phyloP scores from a whole-genome alignment of 345 rosid genomes.

The Lenwebbia sp. region DNA sequence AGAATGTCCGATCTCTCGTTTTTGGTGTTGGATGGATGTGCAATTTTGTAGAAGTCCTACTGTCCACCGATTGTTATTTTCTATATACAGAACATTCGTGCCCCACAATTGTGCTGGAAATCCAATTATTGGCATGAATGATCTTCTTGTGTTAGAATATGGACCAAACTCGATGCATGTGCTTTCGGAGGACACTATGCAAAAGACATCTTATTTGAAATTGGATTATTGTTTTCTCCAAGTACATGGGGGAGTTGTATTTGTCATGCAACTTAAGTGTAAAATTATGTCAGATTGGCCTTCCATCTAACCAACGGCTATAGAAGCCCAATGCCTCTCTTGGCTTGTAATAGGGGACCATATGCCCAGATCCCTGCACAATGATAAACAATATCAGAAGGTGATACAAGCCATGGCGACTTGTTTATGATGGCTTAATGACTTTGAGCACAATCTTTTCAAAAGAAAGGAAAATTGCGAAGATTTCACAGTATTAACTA shows the following conservation, averaged over 20 bases:
- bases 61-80: not conserved
- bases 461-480: not conserved
- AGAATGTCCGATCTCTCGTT: constrained; percentile 20
- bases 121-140: not conserved
- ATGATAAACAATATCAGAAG: constrained; percentile 30
- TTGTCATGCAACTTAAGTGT: not conserved
- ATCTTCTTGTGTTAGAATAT: not conserved
- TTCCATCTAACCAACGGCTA: not conserved
- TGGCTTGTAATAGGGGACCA: not conserved
- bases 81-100: not conserved
- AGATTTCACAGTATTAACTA: not conserved
- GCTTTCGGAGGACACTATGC: not conserved
- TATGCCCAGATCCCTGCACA: not conserved
- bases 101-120: not conserved
- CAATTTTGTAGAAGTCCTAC: not conserved
- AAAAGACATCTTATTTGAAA: not conserved
- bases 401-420: not conserved
- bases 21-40: not conserved
- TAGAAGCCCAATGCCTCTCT: not conserved
- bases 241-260: not conserved
- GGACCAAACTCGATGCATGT: not conserved
- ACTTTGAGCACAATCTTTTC: not conserved
- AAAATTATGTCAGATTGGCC: not conserved
- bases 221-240: not conserved
- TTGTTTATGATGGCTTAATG: not conserved